Conservation (phyloP, 805 yeast genomes). For the Zygoascus tannicola region DNA sequence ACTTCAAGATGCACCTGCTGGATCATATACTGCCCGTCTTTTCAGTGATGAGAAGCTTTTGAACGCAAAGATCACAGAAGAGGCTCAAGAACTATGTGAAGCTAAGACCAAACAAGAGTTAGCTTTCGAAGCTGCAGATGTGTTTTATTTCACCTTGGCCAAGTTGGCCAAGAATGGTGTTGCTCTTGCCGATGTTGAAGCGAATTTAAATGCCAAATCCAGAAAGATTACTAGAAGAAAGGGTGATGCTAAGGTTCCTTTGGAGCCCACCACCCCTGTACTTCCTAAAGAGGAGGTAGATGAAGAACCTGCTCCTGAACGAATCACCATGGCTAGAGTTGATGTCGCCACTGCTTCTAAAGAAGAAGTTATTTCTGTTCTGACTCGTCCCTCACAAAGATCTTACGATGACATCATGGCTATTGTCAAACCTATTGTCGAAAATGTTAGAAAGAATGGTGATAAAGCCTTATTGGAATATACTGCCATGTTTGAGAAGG, state of each 20-base stretch:
- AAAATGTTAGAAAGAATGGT: constrained; percentile 66
- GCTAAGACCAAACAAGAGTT: constrained; percentile 61
- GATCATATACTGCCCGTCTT: constrained; percentile 88
- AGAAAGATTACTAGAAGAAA: constrained; percentile 83
- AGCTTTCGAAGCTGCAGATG: constrained; percentile 97
- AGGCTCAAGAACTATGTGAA: constrained; percentile 89
- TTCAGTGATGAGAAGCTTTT: constrained; percentile 69
- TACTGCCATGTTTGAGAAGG: constrained; percentile 88
- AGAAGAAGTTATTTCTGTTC: constrained; percentile 47
- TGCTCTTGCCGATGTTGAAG: constrained; percentile 68
- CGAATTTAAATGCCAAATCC: constrained; percentile 72
- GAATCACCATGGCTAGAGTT: constrained; percentile 44
- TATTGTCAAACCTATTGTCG: constrained; percentile 82
- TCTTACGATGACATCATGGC: constrained; percentile 80
- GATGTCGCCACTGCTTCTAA: constrained; percentile 34
- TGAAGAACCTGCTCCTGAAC: constrained; percentile 2
- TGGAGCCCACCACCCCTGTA: constrained; percentile 15
- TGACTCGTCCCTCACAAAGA: constrained; percentile 91
- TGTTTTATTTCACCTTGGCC: constrained; percentile 57
- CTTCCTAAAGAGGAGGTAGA: constrained; percentile 12
- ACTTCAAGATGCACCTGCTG: constrained; percentile 64
- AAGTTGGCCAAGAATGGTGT: constrained; percentile 72
- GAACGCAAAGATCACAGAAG: constrained; percentile 82
- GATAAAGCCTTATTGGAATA: constrained; percentile 82
- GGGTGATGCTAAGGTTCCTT: constrained; percentile 66